Percentiles rank a stretch among this genome's conserved stretches.
Evolutionary conservation across 768 basidiomycete genomes (phyloP).

Genomic region (Pilatotrama ljubarskyi): DNA sequence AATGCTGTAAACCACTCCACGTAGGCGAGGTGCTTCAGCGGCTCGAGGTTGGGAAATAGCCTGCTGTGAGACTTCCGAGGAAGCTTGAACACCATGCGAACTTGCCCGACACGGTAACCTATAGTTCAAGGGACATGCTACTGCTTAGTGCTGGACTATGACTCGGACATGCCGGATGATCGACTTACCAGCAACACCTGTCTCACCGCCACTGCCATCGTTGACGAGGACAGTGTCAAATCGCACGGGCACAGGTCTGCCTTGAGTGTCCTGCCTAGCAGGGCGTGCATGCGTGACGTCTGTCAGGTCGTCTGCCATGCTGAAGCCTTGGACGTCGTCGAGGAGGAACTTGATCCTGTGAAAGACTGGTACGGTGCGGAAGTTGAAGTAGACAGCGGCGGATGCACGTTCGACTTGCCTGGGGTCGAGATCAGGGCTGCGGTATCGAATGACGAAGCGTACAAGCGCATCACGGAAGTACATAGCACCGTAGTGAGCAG

Average conservation of each 20-base stretch:
- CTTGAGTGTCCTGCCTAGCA: neutral
- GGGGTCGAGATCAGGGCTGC: neutral
- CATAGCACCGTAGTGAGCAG: neutral
- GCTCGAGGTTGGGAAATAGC: conserved; percentile 2
- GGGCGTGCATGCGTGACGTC: conserved; percentile 2
- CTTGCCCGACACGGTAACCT: conserved; percentile 33
- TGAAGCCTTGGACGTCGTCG: neutral
- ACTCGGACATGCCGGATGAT: too few species aligned
- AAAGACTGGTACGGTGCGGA: neutral
- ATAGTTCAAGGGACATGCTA: neutral
- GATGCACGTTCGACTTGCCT: neutral
- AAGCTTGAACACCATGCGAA: conserved; percentile 31
- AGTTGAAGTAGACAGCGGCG: neutral
- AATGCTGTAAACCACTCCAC: conserved; percentile 34
- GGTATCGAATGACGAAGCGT: neutral
- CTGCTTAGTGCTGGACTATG: too few species aligned
- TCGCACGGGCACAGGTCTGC: neutral
- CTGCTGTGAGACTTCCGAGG: neutral
- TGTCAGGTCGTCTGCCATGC: neutral
- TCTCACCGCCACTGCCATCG: neutral
- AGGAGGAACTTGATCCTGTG: conserved; percentile 7
- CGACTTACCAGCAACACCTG: neutral
- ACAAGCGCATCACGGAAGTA: conserved; percentile 11
- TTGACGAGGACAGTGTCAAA: neutral
- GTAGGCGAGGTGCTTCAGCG: conserved; percentile 29